Evolutionary conservation across 495 filamentous ascomycete species (phyloP).

Genomic region (Trichoderma gamsii): DNA sequence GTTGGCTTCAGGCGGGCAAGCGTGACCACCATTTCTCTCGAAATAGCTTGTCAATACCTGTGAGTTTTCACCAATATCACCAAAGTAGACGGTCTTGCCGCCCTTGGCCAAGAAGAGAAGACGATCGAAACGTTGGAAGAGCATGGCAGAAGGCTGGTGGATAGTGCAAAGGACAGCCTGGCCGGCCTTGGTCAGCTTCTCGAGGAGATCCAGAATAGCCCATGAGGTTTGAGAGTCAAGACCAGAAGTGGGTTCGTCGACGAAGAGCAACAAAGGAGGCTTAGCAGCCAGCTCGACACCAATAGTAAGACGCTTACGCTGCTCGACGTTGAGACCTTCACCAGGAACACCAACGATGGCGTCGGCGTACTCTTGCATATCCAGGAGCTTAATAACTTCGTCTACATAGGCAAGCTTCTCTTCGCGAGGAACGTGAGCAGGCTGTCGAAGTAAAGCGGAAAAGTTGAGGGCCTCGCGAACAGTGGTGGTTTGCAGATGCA

Average conservation of each 20-base stretch:
- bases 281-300: constrained; percentile 89
- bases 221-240: constrained; percentile 82
- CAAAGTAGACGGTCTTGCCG: constrained; percentile 85
- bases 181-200: constrained; percentile 75
- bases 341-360: constrained; percentile 82
- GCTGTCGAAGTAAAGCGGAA: constrained; percentile 78
- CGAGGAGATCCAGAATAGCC: constrained; percentile 71
- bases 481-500: constrained; percentile 79
- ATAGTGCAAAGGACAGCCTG: constrained; percentile 90
- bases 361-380: constrained; percentile 83
- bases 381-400: constrained; percentile 82
- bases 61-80: constrained; percentile 78
- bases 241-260: constrained; percentile 85
- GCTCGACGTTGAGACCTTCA: constrained; percentile 89
- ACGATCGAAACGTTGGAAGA: constrained; percentile 88
- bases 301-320: constrained; percentile 82
- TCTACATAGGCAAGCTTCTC: constrained; percentile 87
- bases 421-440: constrained; percentile 54
- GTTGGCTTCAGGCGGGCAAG: constrained; percentile 72
- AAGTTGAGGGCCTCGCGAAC: constrained; percentile 82
- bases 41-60: constrained; percentile 70
- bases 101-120: constrained; percentile 77
- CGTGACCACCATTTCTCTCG: constrained; percentile 65
- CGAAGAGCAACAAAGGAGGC: constrained; percentile 81
- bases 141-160: constrained; percentile 83